Evolutionary conservation across 1,284 basidiomycete species (phyloP).

Genomic region (Golubevia pallescens): DNA sequence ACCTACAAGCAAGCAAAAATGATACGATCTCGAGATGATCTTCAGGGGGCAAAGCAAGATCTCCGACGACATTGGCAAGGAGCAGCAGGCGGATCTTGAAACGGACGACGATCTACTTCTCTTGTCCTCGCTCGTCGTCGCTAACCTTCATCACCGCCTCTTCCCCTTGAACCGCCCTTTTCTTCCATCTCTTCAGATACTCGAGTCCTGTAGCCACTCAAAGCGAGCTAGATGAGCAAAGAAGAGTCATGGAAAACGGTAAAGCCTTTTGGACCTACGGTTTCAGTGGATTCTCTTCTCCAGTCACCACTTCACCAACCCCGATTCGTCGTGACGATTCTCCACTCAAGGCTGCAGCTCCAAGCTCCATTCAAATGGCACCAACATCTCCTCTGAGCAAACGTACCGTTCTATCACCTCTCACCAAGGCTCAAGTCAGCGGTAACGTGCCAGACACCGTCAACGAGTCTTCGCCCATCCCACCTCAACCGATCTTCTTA

Average conservation of each 20-base stretch:
- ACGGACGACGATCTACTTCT: no score
- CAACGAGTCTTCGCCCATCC: not conserved
- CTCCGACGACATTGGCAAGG: no score
- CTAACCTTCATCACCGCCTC: not conserved
- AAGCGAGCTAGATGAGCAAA: conserved; percentile 37
- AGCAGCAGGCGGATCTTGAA: no score
- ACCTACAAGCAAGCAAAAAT: no score
- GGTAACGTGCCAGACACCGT: not conserved
- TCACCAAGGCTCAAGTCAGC: not conserved
- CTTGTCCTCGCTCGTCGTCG: not conserved
- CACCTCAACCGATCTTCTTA: not conserved
- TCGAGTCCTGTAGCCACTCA: conserved; percentile 50
- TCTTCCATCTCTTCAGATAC: conserved; percentile 23
- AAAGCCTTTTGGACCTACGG: not conserved
- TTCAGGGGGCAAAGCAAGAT: no score
- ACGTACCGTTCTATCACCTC: not conserved
- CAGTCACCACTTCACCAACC: not conserved
- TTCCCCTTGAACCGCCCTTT: not conserved
- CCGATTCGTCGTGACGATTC: no score
- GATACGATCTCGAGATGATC: no score
- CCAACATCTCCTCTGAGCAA: not conserved
- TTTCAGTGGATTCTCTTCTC: not conserved
- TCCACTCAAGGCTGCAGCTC: not conserved
- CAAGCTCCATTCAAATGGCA: not conserved
- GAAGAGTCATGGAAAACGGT: conserved; percentile 32